A percentile compares a stretch with the other conserved stretches of the same genome.
Evolutionary conservation across 2,329 filamentous ascomycete genomes (phyloP).

Genomic region (Fusarium newnesense): DNA sequence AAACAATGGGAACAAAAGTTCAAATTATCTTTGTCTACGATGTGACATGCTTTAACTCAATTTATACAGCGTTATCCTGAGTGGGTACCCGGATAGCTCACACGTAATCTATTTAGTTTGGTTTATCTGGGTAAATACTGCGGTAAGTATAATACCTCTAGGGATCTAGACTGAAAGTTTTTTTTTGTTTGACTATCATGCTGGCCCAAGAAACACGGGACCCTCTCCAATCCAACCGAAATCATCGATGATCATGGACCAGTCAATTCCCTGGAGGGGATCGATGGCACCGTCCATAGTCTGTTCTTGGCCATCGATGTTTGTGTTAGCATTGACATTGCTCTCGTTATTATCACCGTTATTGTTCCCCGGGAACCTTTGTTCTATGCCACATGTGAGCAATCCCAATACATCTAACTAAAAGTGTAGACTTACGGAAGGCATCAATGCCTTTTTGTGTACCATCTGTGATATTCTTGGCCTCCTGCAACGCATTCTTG

Average conservation of each 20-base stretch:
- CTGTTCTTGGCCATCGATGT: slow-evolving; percentile 30
- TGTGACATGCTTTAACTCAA: not conserved
- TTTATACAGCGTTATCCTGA: not conserved
- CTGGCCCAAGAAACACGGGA: slow-evolving; percentile 45
- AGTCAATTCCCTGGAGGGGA: slow-evolving; percentile 58
- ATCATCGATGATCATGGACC: slow-evolving; percentile 62
- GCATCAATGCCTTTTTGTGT: slow-evolving; percentile 46
- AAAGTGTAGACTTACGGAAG: slow-evolving; percentile 41
- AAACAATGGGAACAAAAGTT: slow-evolving; percentile 15
- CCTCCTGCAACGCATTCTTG: slow-evolving; percentile 56
- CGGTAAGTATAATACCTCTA: too few species aligned
- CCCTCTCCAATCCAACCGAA: slow-evolving; percentile 56
- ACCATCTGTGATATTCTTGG: slow-evolving; percentile 47
- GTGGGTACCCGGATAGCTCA: not conserved
- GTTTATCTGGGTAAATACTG: not conserved
- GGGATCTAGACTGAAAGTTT: not conserved
- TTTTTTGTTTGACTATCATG: slow-evolving; percentile 19
- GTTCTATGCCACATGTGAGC: slow-evolving; percentile 8
- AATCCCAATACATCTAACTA: not conserved
- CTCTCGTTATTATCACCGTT: not conserved
- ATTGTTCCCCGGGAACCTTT: not conserved
- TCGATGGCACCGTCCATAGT: slow-evolving; percentile 44
- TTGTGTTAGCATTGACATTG: not conserved
- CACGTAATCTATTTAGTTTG: not conserved
- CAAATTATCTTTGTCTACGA: not conserved